These are phyloP conservation scores for Aureobasidium subglaciale DNA, from an alignment of 2,329 filamentous ascomycete species.

Conservation along the genomic window DNA sequence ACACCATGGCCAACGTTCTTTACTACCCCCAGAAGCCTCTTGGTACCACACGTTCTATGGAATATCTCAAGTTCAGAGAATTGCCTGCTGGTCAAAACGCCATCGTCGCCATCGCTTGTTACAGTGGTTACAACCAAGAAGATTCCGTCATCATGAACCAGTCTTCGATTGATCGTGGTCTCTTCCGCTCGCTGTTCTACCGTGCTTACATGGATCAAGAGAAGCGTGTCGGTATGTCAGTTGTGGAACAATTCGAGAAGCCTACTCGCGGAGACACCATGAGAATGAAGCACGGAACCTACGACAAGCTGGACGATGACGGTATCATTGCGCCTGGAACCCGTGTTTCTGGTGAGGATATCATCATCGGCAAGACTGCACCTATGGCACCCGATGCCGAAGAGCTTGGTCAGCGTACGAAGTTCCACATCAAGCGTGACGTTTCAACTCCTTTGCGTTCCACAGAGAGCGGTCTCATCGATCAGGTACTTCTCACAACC, in stretches of 20 bases:
- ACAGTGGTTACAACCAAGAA: conserved; percentile 99
- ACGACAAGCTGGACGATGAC: conserved; percentile 88
- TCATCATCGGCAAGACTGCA: conserved; percentile 98
- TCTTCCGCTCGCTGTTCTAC: conserved; percentile 98
- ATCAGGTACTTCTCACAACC: conserved; percentile 87
- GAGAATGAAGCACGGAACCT: conserved; percentile 66
- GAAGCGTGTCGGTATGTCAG: conserved; percentile 89
- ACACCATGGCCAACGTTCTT: conserved; percentile 98
- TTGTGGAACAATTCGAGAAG: conserved; percentile 93
- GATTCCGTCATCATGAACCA: conserved; percentile 99
- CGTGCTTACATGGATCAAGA: conserved; percentile 95
- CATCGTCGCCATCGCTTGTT: conserved; percentile 94
- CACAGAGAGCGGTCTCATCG: conserved; percentile 94
- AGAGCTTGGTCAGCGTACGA: conserved; percentile 86
- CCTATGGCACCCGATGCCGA: conserved; percentile 89
- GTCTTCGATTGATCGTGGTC: conserved; percentile 92
- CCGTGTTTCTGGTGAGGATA: conserved; percentile 93
- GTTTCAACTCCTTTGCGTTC: conserved; percentile 90
- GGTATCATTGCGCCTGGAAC: conserved; percentile 91
- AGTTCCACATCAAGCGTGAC: conserved; percentile 85
- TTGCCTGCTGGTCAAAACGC: conserved; percentile 95
- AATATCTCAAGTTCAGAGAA: conserved; percentile 96
- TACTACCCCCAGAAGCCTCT: conserved; percentile 98
- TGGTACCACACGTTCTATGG: conserved; percentile 94
- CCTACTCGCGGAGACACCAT: conserved; percentile 82